Evolutionary conservation across 163 green algal genomes (phyloP), one percentile per base, ranked within the genome.

Genomic region (Chlamydomonas reinhardtii): DNA sequence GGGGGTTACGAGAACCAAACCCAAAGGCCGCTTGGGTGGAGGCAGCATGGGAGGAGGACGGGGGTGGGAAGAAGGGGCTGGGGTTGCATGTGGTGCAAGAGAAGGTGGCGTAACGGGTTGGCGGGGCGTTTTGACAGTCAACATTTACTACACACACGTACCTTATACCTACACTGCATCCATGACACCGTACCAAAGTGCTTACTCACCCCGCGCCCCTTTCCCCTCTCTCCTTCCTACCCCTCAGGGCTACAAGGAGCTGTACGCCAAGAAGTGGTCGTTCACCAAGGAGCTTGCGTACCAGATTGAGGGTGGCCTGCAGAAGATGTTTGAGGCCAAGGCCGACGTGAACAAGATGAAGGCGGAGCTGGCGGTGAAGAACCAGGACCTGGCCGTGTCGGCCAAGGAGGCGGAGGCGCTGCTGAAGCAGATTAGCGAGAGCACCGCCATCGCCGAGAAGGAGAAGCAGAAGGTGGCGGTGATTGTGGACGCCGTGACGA

Each of bases 321-420:
- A 95, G 74, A 99, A 99, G 92, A 98, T 99, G 97, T 92, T 94
- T 43, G 94, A 98, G 83, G 96, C 97, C 76, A 99, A 98, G 92
- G 91, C 92, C 17, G 97, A 99, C 79, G 97, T 99, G 35, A 95
- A 95, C 90, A 95, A 94, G 85, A 98, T 99, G 96, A 98, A 98
- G 94, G 94, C 86, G 6, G 97, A 99, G 94, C 94, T 99, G 76
- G 95, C 94, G 24, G 87, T 97, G 39, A 99, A 99, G 92, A 98
- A 98, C 86, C 90, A 93, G 85, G 94, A 98, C 88, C 93, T 99
- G 61, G 96, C 94, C 25, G 92, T 94, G 74, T 95, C 96, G 19
- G 92, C 94, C 68, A 95, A 95, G 68, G 95, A 98, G 85, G 95
- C 95, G 0, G 95, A 98, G 92, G 90, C 89, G 81, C 94, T 99